Percentiles rank a stretch among this genome's conserved stretches.
These are phyloP conservation scores for Eustoma russellianum DNA, from an alignment of 257 asterid species.

Conservation along the genomic window DNA sequence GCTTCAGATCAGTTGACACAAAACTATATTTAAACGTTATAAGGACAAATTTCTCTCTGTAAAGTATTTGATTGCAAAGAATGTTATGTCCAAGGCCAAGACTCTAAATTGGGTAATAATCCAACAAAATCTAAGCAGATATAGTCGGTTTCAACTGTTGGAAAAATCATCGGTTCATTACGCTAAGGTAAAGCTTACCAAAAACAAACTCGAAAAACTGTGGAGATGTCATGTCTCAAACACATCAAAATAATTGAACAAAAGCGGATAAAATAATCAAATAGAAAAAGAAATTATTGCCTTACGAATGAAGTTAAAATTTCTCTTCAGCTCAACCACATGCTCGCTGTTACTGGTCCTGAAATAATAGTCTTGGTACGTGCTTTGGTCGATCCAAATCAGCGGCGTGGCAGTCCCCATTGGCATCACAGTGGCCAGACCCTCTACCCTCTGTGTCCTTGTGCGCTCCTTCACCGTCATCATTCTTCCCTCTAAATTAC, in stretches of 20 bases:
- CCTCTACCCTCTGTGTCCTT: constrained; percentile 50
- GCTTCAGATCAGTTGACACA: no score
- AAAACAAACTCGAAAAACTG: no score
- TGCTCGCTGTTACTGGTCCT: constrained; percentile 54
- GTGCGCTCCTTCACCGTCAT: constrained; percentile 48
- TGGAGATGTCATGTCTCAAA: no score
- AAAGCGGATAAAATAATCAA: not conserved
- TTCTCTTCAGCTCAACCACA: constrained; percentile 39
- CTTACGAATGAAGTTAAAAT: constrained; percentile 65
- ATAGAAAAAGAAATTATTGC: not conserved
- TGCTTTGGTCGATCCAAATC: constrained; percentile 47
- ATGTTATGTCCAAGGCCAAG: no score
- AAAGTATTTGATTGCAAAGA: no score
- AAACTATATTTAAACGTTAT: no score
- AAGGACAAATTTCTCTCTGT: no score
- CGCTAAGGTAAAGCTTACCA: not conserved
- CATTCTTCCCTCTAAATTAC: constrained; percentile 19
- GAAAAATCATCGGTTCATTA: not conserved
- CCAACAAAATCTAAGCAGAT: no score
- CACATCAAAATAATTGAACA: no score
- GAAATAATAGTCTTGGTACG: constrained; percentile 49
- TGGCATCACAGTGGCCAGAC: constrained; percentile 53
- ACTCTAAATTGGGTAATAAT: no score
- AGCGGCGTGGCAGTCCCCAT: constrained; percentile 53
- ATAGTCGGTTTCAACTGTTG: no score